Percentiles rank a stretch among this genome's conserved stretches.
Evolutionary conservation across 352 stramenopile species (phyloP).

Genomic region (Pythium apleroticum): DNA sequence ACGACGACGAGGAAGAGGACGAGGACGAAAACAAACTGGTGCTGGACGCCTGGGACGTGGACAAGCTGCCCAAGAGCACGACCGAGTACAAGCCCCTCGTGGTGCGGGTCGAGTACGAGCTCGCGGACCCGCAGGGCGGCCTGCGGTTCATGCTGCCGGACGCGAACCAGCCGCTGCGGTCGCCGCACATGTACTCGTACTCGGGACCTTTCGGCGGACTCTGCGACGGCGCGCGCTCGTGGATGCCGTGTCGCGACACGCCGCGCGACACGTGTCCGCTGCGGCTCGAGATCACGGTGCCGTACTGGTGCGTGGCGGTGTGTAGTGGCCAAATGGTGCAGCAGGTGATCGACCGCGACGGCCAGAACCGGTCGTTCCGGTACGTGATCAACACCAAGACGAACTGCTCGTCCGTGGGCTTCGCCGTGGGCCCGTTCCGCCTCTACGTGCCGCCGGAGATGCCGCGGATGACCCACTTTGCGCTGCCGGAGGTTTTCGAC

Average conservation of each 20-base stretch:
- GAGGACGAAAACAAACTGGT: conserved; percentile 48
- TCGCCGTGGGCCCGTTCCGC: conserved; percentile 77
- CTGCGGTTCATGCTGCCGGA: conserved; percentile 76
- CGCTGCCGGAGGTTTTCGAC: conserved; percentile 72
- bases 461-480: conserved; percentile 84
- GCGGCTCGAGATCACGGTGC: conserved; percentile 75
- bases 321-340: conserved; percentile 85
- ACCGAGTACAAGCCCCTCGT: conserved; percentile 70
- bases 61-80: conserved; percentile 63
- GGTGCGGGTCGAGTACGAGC: conserved; percentile 80
- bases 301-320: conserved; percentile 79
- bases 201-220: conserved; percentile 78
- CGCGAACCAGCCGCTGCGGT: conserved; percentile 64
- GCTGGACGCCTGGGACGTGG: conserved; percentile 68
- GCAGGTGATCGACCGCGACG: conserved; percentile 63
- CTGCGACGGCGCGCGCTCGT: conserved; percentile 79
- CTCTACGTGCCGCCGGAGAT: conserved; percentile 76
- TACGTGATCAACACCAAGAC: conserved; percentile 84
- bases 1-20: conserved; percentile 42
- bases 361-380: conserved; percentile 64
- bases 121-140: conserved; percentile 60
- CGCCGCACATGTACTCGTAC: conserved; percentile 87
- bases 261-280: conserved; percentile 71
- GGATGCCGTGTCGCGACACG: conserved; percentile 84
- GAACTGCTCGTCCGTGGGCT: conserved; percentile 78